These are phyloP conservation scores for Citrus reticulata DNA, from an alignment of 345 rosid species.

Conservation along the genomic window DNA sequence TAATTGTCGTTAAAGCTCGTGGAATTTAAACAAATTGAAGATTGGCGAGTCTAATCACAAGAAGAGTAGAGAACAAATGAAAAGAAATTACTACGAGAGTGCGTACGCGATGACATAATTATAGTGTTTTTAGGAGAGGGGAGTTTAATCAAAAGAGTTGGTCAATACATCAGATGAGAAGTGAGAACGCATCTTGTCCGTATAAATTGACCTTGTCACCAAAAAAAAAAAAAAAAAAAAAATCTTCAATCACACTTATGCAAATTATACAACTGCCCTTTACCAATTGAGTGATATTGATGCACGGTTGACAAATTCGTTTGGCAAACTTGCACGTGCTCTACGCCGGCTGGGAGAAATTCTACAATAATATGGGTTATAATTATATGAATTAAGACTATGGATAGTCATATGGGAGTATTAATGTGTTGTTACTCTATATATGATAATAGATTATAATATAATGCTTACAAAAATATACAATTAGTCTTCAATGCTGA, in stretches of 20 bases:
- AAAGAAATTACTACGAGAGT: not conserved
- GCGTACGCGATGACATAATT: not conserved
- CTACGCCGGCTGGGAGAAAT: too few species aligned
- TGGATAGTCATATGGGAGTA: too few species aligned
- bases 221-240: too few species aligned
- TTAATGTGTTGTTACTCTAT: too few species aligned
- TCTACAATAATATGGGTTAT: too few species aligned
- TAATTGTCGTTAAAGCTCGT: too few species aligned
- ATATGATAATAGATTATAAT: too few species aligned
- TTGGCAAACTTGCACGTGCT: too few species aligned
- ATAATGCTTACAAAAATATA: too few species aligned
- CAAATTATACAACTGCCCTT: not conserved
- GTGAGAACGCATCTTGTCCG: not conserved
- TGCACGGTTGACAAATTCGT: not conserved
- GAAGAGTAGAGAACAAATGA: not conserved
- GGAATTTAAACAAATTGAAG: not conserved
- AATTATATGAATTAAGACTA: too few species aligned
- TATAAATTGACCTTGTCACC: not conserved
- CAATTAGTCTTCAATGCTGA: too few species aligned
- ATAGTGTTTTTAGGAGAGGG: not conserved
- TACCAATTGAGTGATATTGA: not conserved
- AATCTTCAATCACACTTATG: too few species aligned
- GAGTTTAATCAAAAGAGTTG: not conserved
- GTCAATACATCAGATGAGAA: not conserved
- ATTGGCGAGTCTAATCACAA: not conserved